These are phyloP conservation scores for Wallemia mellicola DNA, from an alignment of 1,284 basidiomycete genomes.

Conservation along the genomic window DNA sequence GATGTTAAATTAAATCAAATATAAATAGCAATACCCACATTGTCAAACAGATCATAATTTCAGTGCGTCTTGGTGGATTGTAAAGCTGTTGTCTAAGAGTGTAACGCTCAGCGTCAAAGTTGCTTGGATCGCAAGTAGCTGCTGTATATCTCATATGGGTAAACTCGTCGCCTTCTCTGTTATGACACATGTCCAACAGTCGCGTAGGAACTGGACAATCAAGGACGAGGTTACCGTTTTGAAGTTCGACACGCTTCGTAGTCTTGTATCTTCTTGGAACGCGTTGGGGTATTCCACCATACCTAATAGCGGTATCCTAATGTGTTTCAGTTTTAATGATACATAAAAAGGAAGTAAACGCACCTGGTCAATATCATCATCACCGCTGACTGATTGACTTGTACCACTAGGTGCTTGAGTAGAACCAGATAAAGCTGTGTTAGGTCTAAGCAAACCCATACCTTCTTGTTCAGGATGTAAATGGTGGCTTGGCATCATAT, in stretches of 20 bases:
- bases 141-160: slow-evolving; percentile 81
- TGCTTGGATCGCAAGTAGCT: slow-evolving; percentile 74
- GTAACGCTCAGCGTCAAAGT: slow-evolving; percentile 49
- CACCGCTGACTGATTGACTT: not conserved
- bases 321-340: too few relatives aligned
- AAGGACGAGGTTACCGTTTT: slow-evolving; percentile 65
- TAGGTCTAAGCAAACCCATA: not conserved
- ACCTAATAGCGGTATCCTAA: slow-evolving; percentile 20
- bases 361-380: not conserved
- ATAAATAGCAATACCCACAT: slow-evolving; percentile 30
- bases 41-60: slow-evolving; percentile 46
- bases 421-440: not conserved
- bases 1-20: not conserved
- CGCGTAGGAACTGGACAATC: slow-evolving; percentile 63
- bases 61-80: slow-evolving; percentile 42
- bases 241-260: slow-evolving; percentile 64
- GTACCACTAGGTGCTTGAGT: not conserved
- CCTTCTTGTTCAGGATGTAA: not conserved
- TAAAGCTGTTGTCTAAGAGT: slow-evolving; percentile 63
- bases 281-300: slow-evolving; percentile 57
- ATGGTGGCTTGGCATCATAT: not conserved
- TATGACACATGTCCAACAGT: slow-evolving; percentile 42
- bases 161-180: slow-evolving; percentile 56
- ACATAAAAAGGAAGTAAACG: too few relatives aligned
- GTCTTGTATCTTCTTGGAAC: slow-evolving; percentile 67